Base-by-base conservation (phyloP, 1,284 basidiomycete genomes). In the Naganishia sp. region DNA sequence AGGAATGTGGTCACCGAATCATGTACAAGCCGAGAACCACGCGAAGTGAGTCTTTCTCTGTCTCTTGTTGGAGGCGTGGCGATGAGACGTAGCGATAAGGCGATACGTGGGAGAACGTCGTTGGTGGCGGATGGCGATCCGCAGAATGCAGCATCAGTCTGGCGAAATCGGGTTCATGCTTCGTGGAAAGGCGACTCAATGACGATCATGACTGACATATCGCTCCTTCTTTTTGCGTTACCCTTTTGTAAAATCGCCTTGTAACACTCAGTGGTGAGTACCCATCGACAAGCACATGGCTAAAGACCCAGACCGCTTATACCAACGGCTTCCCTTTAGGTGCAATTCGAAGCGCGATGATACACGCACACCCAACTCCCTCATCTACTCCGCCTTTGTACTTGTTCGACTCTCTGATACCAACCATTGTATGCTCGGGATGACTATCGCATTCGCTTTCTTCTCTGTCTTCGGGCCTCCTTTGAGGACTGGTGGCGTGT, bases 1-100 rank as follows among this genome's bases (percentile, higher is more conserved):
- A 90, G 73, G 94, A 98, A 78, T 99, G 95, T 76, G 95, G 95
- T 2, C 95, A 97, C 79, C 88, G 95, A 70, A 94, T 99, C 78
- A 96, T 99, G 92, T 98, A 97, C 83, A 99, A 99, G 83, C 96
- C 96, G 81, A 83, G 95, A 73, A 97, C 94, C 23, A 92, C 88
- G 77, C 84, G 92, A 83, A 96, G 95, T 98, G 77, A 78, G 91
- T 87, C 1, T n/a, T 57, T 39, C 15, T 43, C 5, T 28, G 28
- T 28, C 28, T 43, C 43, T 25, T 4, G 9, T 25, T n/a, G 31
- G 41, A 25, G 54, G 32, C 21, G 4, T 21, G 18, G 31, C 25
- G 45, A 47, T 15, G 54, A 28, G 21, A 17, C 11, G 43, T 31
- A 57, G 28, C 17, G 6, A 3, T 11, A 28, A 31, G 6, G 6